Conservation (phyloP, 2,329 filamentous ascomycete genomes). For the Xylogone sp. region DNA sequence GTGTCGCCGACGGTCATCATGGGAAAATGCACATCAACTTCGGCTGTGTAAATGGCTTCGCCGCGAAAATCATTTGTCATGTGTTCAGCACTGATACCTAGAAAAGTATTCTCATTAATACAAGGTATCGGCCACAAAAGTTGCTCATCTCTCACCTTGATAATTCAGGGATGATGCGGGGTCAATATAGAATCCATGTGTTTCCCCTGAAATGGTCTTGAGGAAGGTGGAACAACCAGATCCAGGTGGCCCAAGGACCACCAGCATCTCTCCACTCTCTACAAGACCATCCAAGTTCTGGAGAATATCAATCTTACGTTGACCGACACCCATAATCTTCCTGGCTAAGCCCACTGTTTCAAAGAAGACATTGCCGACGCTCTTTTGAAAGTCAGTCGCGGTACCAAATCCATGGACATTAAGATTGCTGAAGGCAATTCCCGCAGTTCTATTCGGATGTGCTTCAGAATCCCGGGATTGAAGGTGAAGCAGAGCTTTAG, state of each 20-base stretch:
- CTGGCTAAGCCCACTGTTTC: constrained; percentile 33
- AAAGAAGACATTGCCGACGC: constrained; percentile 7
- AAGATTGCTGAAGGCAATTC: constrained; percentile 9
- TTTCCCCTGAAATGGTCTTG: constrained; percentile 50
- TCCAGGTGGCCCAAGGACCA: constrained; percentile 62
- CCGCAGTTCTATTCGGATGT: constrained; percentile 31
- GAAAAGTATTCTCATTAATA: too few relatives aligned
- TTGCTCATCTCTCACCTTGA: constrained; percentile 40
- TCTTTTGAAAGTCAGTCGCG: constrained; percentile 12
- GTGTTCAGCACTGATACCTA: constrained; percentile 44
- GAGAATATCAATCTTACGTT: constrained; percentile 48
- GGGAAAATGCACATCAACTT: constrained; percentile 70
- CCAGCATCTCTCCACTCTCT: constrained; percentile 58
- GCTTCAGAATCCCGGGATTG: constrained; percentile 43
- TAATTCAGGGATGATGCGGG: constrained; percentile 52
- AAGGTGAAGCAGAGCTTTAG: constrained; percentile 3
- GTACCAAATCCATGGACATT: constrained; percentile 11
- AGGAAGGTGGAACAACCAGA: constrained; percentile 58
- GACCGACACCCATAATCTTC: constrained; percentile 47
- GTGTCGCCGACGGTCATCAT: constrained; percentile 73
- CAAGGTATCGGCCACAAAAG: too few relatives aligned
- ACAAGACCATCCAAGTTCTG: constrained; percentile 59
- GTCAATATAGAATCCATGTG: constrained; percentile 51
- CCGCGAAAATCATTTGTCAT: constrained; percentile 53
- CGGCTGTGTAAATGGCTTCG: constrained; percentile 70